Evolutionary conservation across 192 early-diverging fungal species (phyloP).

Genomic region (Radiomyces spectabilis): DNA sequence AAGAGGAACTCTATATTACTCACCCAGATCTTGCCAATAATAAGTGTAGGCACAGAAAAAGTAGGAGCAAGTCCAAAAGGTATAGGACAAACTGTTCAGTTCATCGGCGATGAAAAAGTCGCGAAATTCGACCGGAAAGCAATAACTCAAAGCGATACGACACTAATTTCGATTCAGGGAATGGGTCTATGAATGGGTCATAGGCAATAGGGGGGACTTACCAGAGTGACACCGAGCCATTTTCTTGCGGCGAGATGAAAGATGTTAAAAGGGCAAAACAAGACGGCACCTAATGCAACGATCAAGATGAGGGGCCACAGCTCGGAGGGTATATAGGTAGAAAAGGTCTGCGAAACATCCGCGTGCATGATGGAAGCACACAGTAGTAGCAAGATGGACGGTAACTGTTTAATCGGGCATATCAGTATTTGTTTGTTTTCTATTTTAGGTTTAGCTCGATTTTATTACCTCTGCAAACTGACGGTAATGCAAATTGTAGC

Average conservation of each 20-base stretch:
- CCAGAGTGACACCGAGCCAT: slow-evolving; percentile 35
- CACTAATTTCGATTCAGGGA: slow-evolving; percentile 7
- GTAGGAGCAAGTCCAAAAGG: slow-evolving; percentile 50
- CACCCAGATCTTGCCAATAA: slow-evolving; percentile 44
- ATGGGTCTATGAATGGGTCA: background rate
- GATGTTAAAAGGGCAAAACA: slow-evolving; percentile 39
- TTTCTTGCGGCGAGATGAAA: slow-evolving; percentile 32
- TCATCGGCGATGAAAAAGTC: slow-evolving; percentile 81
- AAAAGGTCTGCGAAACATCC: slow-evolving; percentile 27
- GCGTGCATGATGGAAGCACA: slow-evolving; percentile 27
- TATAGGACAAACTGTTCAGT: slow-evolving; percentile 65
- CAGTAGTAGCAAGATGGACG: slow-evolving; percentile 33
- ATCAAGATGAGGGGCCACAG: slow-evolving; percentile 37
- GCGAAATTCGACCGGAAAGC: slow-evolving; percentile 63
- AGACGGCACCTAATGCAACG: slow-evolving; percentile 14
- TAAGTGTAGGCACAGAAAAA: slow-evolving; percentile 54
- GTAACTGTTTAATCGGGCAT: slow-evolving; percentile 16
- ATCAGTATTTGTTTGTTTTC: slow-evolving; percentile 5
- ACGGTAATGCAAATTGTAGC: slow-evolving; percentile 61
- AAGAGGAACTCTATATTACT: background rate
- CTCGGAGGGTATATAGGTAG: slow-evolving; percentile 27
- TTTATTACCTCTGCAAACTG: slow-evolving; percentile 60
- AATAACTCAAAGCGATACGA: slow-evolving; percentile 50
- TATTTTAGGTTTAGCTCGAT: slow-evolving; percentile 20
- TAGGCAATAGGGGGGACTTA: no score